Conservation (phyloP, 768 basidiomycete species). For the Tephrocybe sp. region DNA sequence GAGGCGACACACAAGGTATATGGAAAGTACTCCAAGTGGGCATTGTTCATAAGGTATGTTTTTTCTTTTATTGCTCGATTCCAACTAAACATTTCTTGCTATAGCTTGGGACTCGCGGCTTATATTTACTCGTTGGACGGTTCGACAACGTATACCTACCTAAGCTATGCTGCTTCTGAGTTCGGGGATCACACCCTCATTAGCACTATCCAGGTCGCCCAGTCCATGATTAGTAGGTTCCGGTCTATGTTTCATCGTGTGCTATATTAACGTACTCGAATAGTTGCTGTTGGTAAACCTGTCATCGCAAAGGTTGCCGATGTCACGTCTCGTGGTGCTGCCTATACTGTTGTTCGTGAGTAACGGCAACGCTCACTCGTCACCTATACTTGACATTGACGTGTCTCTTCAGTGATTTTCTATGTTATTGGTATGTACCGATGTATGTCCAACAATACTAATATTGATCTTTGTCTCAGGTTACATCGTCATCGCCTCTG, state of each 20-base stretch:
- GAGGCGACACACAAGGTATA: conserved; percentile 53
- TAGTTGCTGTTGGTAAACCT: conserved; percentile 56
- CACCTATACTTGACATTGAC: neutral
- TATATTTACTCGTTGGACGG: conserved; percentile 79
- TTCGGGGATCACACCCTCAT: conserved; percentile 56
- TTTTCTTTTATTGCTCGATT: neutral
- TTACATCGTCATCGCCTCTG: conserved; percentile 54
- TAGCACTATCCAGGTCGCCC: conserved; percentile 53
- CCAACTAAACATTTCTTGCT: too few species aligned
- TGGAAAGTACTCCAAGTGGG: conserved; percentile 56
- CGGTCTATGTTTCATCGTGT: neutral
- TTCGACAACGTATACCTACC: conserved; percentile 67
- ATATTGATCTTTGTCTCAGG: conserved; percentile 25
- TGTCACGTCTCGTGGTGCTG: conserved; percentile 63
- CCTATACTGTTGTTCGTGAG: conserved; percentile 59
- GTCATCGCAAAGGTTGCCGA: conserved; percentile 76
- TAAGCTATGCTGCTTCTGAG: conserved; percentile 53
- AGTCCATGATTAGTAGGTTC: conserved; percentile 51
- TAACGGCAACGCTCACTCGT: conserved; percentile 10
- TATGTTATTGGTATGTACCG: conserved; percentile 53
- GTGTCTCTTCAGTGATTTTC: conserved; percentile 43
- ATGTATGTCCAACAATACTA: neutral
- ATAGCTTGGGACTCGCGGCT: conserved; percentile 60
- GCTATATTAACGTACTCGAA: neutral
- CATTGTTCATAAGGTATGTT: conserved; percentile 57